Percentiles rank a stretch among this genome's conserved stretches.
These are phyloP conservation scores for Anthracocystis walkeri DNA, from an alignment of 1,284 basidiomycete species.

Conservation along the genomic window DNA sequence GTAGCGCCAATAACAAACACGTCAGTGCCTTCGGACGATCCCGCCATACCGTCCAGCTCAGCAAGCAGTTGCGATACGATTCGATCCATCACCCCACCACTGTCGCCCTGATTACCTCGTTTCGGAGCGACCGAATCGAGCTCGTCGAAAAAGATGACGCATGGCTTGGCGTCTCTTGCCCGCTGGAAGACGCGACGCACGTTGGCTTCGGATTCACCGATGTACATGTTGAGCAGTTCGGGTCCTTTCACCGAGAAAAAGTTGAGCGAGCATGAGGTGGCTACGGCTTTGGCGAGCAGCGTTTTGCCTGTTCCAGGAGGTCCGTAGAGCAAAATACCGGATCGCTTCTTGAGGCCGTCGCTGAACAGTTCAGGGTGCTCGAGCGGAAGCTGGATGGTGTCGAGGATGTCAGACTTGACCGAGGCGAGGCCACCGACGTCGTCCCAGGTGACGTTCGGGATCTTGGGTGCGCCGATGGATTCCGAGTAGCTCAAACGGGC, in stretches of 20 bases:
- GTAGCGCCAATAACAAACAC: slow-evolving; percentile 72
- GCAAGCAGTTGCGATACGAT: slow-evolving; percentile 72
- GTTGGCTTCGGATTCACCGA: slow-evolving; percentile 72
- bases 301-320: slow-evolving; percentile 72
- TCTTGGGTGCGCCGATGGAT: slow-evolving; percentile 94
- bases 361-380: slow-evolving; percentile 94
- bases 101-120: slow-evolving; percentile 72
- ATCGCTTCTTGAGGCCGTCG: slow-evolving; percentile 93
- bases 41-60: slow-evolving; percentile 72
- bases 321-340: slow-evolving; percentile 74
- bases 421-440: slow-evolving; percentile 91
- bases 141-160: slow-evolving; percentile 72
- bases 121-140: slow-evolving; percentile 72
- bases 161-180: slow-evolving; percentile 71
- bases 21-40: slow-evolving; percentile 68
- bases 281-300: slow-evolving; percentile 76
- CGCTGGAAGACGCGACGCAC: slow-evolving; percentile 71
- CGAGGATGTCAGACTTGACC: slow-evolving; percentile 93
- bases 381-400: slow-evolving; percentile 95
- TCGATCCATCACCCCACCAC: slow-evolving; percentile 72
- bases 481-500: slow-evolving; percentile 86
- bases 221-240: slow-evolving; percentile 72
- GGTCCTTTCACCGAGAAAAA: slow-evolving; percentile 72
- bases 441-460: slow-evolving; percentile 96
- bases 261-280: slow-evolving; percentile 73